A percentile compares a stretch with the other conserved stretches of the same genome.
phyloP scores from a whole-genome alignment of 306 rosid genomes.

The Cucurbita maxima region DNA sequence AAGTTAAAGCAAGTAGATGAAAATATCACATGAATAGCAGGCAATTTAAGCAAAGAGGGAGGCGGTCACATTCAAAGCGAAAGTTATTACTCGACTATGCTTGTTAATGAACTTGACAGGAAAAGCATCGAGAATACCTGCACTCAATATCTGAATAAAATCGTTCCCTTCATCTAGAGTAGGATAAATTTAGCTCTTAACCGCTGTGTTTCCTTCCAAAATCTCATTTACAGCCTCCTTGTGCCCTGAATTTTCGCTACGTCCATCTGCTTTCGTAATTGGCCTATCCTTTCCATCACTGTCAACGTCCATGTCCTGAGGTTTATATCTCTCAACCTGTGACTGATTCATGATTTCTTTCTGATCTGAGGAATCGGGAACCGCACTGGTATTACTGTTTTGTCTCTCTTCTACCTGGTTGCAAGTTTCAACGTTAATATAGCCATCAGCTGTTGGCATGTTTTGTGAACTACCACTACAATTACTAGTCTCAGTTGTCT shows the following conservation, averaged over 20 bases:
- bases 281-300: background rate
- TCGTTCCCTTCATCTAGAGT: background rate
- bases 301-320: background rate
- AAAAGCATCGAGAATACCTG: background rate
- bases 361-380: background rate
- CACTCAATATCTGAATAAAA: background rate
- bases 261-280: background rate
- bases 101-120: background rate
- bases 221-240: background rate
- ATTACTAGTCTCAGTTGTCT: background rate
- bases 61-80: background rate
- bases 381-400: background rate
- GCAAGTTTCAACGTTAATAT: background rate
- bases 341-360: background rate
- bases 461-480: background rate
- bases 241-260: background rate
- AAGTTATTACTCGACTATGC: background rate
- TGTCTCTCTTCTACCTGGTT: conserved; percentile 1
- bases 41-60: background rate
- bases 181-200: background rate
- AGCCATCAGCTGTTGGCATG: background rate
- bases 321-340: background rate
- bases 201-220: background rate
- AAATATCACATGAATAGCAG: background rate
- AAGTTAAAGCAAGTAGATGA: background rate